These are phyloP conservation scores for Sporothrix protearum DNA, from an alignment of 2,329 filamentous ascomycete species.

Conservation along the genomic window DNA sequence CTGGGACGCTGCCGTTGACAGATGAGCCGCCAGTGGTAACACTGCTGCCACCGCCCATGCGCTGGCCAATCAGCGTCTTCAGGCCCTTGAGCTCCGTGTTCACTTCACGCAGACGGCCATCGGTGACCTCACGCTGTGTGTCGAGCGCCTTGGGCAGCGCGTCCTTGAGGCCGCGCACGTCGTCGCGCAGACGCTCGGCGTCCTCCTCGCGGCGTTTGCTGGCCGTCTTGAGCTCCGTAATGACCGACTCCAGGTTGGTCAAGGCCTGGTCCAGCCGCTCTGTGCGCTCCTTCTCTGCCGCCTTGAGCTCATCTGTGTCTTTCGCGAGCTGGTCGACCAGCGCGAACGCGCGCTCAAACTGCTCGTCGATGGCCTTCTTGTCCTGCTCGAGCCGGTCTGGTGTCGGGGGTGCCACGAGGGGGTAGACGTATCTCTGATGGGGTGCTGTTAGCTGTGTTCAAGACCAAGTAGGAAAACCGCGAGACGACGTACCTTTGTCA, in stretches of 20 bases:
- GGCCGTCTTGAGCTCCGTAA: conserved; percentile 75
- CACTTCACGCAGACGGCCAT: conserved; percentile 77
- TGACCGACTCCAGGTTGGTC: conserved; percentile 76
- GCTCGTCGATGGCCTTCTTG: conserved; percentile 86
- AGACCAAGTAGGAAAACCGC: not conserved
- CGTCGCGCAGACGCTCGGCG: conserved; percentile 77
- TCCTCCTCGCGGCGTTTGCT: conserved; percentile 83
- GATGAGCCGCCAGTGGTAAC: not conserved
- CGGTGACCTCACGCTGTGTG: conserved; percentile 78
- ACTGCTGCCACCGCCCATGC: conserved; percentile 47
- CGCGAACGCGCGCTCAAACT: conserved; percentile 87
- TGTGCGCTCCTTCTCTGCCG: conserved; percentile 78
- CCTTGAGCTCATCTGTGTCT: conserved; percentile 85
- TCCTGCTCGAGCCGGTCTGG: conserved; percentile 91
- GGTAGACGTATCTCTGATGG: conserved; percentile 77
- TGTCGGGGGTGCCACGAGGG: conserved; percentile 87
- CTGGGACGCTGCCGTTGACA: conserved; percentile 24
- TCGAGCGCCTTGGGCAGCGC: conserved; percentile 85
- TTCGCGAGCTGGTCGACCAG: conserved; percentile 88
- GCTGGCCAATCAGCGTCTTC: conserved; percentile 74
- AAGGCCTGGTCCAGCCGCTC: conserved; percentile 78
- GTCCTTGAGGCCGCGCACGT: conserved; percentile 77
- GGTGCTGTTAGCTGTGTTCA: not conserved
- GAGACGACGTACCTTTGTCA: conserved; percentile 66
- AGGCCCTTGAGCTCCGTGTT: conserved; percentile 85